These are phyloP conservation scores for Histomonas meleagridis DNA, from an alignment of 208 protist species.

Conservation along the genomic window DNA sequence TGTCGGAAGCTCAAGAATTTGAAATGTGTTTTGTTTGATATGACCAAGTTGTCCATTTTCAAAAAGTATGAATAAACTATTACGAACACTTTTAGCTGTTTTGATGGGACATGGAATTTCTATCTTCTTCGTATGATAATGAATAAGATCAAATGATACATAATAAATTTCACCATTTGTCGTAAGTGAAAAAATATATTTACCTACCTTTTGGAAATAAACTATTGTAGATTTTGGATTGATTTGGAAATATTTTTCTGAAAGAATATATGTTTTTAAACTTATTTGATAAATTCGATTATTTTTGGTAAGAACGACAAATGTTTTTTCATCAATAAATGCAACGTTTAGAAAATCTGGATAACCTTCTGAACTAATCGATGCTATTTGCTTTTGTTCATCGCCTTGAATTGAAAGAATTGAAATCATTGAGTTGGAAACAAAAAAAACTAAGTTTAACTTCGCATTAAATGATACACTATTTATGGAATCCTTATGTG, in stretches of 20 bases:
- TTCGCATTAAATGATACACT: neutral
- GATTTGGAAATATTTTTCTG: neutral
- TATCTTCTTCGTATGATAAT: neutral
- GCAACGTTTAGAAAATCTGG: neutral
- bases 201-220: neutral
- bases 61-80: neutral
- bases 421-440: neutral
- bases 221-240: neutral
- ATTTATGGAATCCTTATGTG: neutral
- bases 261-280: neutral
- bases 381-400: neutral
- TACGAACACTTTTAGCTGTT: neutral
- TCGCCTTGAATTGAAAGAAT: neutral
- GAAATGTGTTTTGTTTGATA: neutral
- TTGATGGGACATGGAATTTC: neutral
- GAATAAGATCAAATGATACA: neutral
- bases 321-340: neutral
- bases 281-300: neutral
- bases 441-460: neutral
- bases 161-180: neutral
- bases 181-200: neutral
- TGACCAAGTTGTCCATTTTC: neutral
- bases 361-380: neutral
- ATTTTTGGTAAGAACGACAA: neutral
- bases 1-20: neutral